These are phyloP conservation scores for Harrya chromipes DNA, from an alignment of 768 basidiomycete species.

Conservation along the genomic window DNA sequence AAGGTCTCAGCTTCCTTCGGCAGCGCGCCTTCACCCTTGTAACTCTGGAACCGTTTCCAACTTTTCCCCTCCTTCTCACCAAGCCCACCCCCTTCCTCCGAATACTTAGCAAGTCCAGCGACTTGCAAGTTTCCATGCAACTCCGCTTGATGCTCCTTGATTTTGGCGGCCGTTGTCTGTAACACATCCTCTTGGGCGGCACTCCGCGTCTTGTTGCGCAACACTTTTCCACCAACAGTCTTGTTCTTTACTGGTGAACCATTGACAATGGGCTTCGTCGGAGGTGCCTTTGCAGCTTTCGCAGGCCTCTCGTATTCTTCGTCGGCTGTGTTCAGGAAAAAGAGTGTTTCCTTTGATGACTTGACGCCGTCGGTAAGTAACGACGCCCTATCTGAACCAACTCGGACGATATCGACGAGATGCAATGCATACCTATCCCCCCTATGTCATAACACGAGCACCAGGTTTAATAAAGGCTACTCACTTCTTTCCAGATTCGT, in stretches of 20 bases:
- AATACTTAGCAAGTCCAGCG: conserved; percentile 79
- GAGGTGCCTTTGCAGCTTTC: conserved; percentile 52
- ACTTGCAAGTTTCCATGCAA: conserved; percentile 73
- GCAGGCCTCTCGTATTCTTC: conserved; percentile 52
- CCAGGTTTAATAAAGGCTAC: background rate
- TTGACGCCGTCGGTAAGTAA: conserved; percentile 85
- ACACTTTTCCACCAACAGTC: conserved; percentile 78
- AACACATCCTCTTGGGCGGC: conserved; percentile 84
- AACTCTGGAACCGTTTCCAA: conserved; percentile 96
- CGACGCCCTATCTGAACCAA: conserved; percentile 61
- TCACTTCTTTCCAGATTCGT: conserved; percentile 77
- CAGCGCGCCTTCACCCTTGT: conserved; percentile 89
- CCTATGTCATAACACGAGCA: background rate
- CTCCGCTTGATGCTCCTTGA: conserved; percentile 85
- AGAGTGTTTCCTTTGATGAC: conserved; percentile 81
- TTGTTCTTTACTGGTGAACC: conserved; percentile 69
- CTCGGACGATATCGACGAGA: conserved; percentile 83
- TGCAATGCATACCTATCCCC: conserved; percentile 77
- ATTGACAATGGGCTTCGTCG: conserved; percentile 52
- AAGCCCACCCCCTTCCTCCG: conserved; percentile 72
- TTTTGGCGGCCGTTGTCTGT: conserved; percentile 69
- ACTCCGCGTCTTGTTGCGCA: conserved; percentile 87
- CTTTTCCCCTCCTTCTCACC: conserved; percentile 86
- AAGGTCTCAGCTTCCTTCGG: conserved; percentile 80
- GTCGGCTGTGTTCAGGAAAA: conserved; percentile 69